Conservation (phyloP, 2,329 filamentous ascomycete genomes). For the Periglandula ipomoeae region DNA sequence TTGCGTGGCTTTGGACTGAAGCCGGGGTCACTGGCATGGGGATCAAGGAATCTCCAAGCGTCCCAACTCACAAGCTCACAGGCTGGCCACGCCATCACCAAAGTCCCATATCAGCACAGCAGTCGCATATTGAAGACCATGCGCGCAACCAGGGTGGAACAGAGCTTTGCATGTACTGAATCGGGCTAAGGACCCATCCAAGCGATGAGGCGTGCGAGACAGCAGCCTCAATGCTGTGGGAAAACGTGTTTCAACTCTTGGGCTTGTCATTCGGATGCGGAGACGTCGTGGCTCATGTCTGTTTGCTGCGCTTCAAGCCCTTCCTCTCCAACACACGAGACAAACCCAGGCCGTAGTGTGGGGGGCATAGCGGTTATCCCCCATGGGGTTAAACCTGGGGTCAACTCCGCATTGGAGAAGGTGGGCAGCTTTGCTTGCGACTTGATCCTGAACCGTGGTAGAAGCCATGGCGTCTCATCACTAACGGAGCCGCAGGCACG, state of each 20-base stretch:
- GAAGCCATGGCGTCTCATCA: too few relatives aligned
- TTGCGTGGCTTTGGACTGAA: not conserved
- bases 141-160: not conserved
- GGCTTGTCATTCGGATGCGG: not conserved
- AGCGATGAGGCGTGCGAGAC: not conserved
- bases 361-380: conserved; percentile 4
- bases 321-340: too few relatives aligned
- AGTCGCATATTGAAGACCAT: not conserved
- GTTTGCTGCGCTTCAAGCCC: too few relatives aligned
- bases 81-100: too few relatives aligned
- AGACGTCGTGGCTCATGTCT: too few relatives aligned
- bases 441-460: too few relatives aligned
- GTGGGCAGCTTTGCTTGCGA: not conserved
- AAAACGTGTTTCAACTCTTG: too few relatives aligned
- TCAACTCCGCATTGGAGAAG: conserved; percentile 32
- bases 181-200: too few relatives aligned
- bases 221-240: not conserved
- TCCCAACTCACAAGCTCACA: not conserved
- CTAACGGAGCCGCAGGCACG: too few relatives aligned
- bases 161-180: too few relatives aligned
- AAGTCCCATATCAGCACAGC: not conserved
- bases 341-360: conserved; percentile 3
- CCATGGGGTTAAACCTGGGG: conserved; percentile 14
- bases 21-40: not conserved
- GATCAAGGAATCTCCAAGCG: not conserved